Percentiles rank a stretch among this genome's conserved stretches.
Conservation (phyloP, 495 filamentous ascomycete species). For the Hypoxylon trugodes region DNA sequence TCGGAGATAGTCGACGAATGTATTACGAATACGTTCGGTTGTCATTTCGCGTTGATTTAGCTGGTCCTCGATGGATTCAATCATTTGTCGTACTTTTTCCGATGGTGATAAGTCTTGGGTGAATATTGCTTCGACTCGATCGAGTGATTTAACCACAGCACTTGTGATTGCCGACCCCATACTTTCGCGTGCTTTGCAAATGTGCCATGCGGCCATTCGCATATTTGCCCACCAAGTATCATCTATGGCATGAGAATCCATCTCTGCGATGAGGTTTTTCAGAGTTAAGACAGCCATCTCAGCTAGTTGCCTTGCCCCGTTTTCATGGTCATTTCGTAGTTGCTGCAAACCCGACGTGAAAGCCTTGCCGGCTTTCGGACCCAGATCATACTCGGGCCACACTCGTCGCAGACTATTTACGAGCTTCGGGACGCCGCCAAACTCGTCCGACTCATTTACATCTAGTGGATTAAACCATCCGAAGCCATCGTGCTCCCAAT, state of each 20-base stretch:
- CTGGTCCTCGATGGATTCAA: constrained; percentile 27
- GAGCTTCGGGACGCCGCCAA: constrained; percentile 64
- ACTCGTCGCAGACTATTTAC: constrained; percentile 64
- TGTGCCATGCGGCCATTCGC: constrained; percentile 68
- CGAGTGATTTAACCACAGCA: constrained; percentile 57
- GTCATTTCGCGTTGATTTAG: constrained; percentile 30
- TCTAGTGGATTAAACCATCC: constrained; percentile 62
- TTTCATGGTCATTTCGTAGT: constrained; percentile 62
- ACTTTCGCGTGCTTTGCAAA: constrained; percentile 69
- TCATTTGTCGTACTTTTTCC: constrained; percentile 47
- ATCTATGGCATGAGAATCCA: constrained; percentile 31
- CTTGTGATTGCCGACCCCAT: constrained; percentile 69
- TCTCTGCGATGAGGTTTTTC: constrained; percentile 49
- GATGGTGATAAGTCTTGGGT: constrained; percentile 33
- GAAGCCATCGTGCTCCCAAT: constrained; percentile 71
- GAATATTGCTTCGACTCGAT: constrained; percentile 41
- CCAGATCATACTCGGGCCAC: constrained; percentile 62
- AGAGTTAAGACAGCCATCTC: constrained; percentile 57
- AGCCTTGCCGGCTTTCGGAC: constrained; percentile 48
- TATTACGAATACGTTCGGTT: constrained; percentile 45
- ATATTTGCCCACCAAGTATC: constrained; percentile 63
- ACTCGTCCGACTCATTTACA: constrained; percentile 49
- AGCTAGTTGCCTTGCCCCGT: constrained; percentile 66
- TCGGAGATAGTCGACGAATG: constrained; percentile 42
- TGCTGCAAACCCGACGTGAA: constrained; percentile 56